phyloP scores from a whole-genome alignment of 2,329 filamentous ascomycete genomes.

The Aspergillus sp. region DNA sequence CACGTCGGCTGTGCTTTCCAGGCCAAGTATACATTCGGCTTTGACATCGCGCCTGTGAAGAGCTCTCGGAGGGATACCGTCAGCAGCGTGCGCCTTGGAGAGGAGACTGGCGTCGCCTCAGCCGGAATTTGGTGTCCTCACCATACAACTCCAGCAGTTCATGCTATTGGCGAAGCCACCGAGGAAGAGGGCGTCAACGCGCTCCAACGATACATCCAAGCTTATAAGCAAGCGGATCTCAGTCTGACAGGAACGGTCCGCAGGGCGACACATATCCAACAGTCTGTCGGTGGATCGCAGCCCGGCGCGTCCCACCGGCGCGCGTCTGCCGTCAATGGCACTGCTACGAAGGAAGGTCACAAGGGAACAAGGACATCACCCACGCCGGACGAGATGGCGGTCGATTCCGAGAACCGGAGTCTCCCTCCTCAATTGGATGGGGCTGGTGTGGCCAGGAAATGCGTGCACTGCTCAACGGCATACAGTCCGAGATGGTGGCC shows the following conservation, averaged over 20 bases:
- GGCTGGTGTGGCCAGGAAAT: conserved; percentile 28
- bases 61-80: conserved; percentile 78
- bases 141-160: conserved; percentile 70
- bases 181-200: conserved; percentile 72
- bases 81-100: conserved; percentile 74
- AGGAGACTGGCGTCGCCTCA: conserved; percentile 78
- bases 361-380: conserved; percentile 17
- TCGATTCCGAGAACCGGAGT: conserved; percentile 26
- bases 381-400: conserved; percentile 27
- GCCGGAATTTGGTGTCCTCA: conserved; percentile 90
- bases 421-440: conserved; percentile 15
- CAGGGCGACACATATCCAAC: conserved; percentile 71
- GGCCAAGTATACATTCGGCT: conserved; percentile 77
- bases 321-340: conserved; percentile 52
- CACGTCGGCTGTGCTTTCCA: conserved; percentile 91
- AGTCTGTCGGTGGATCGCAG: conserved; percentile 34
- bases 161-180: conserved; percentile 74
- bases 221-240: conserved; percentile 92
- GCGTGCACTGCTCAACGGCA: conserved; percentile 38
- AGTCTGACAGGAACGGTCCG: conserved; percentile 87
- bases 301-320: conserved; percentile 47
- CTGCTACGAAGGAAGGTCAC: conserved; percentile 21
- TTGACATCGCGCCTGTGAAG: conserved; percentile 88
- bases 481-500: conserved; percentile 61
- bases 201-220: conserved; percentile 80